These are phyloP conservation scores for Pichia sp. DNA, from an alignment of 1,139 yeast species.

Conservation along the genomic window DNA sequence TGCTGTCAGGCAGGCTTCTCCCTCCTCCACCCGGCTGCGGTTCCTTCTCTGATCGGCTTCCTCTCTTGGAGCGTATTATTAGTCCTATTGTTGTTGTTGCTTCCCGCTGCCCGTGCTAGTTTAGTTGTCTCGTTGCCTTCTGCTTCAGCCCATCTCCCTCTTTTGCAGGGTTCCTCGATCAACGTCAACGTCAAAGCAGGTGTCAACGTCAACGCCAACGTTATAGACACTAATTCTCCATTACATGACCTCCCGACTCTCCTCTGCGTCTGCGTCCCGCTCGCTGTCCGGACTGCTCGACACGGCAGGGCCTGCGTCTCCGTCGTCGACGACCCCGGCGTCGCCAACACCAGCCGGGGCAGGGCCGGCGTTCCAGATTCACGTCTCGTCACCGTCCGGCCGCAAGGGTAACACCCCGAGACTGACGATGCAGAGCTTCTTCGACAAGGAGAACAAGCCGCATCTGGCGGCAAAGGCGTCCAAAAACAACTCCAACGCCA, in stretches of 20 bases:
- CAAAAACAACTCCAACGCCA: not conserved
- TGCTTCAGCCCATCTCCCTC: not conserved
- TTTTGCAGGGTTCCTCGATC: not conserved
- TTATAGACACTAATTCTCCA: not conserved
- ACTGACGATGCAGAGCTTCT: slow-evolving; percentile 16
- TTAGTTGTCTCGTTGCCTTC: not conserved
- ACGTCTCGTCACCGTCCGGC: slow-evolving; percentile 1
- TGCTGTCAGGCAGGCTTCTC: not conserved
- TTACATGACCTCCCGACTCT: slow-evolving; percentile 8
- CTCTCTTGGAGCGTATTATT: not conserved
- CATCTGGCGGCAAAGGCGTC: not conserved
- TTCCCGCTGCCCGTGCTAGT: not conserved
- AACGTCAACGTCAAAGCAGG: not conserved
- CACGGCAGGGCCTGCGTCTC: not conserved
- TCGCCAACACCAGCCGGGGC: not conserved
- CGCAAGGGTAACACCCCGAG: not conserved
- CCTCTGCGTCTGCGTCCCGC: slow-evolving; percentile 12
- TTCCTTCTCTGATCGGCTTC: not conserved
- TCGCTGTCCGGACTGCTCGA: slow-evolving; percentile 22
- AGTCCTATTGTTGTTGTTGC: not conserved
- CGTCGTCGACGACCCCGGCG: not conserved
- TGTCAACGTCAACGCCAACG: not conserved
- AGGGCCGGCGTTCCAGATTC: not conserved
- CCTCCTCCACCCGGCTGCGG: not conserved
- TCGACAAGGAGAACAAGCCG: slow-evolving; percentile 13